Conservation (phyloP, 2,329 filamentous ascomycete species). For the Botrytis aclada region DNA sequence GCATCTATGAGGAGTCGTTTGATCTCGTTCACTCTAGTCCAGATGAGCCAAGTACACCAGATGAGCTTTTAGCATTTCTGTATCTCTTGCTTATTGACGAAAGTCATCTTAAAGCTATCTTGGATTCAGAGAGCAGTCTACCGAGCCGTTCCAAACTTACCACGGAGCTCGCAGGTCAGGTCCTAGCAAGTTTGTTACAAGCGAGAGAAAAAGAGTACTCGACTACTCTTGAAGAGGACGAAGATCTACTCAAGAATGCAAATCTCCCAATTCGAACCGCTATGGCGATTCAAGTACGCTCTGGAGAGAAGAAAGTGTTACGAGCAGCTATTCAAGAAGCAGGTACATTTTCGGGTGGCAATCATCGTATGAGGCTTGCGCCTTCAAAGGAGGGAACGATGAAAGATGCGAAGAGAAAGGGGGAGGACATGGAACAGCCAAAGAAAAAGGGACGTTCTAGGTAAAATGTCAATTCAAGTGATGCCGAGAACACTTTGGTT, state of each 20-base stretch:
- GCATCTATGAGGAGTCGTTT: slow-evolving; percentile 59
- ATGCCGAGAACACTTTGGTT: slow-evolving; percentile 5
- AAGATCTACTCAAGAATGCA: slow-evolving; percentile 39
- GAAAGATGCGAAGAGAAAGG: slow-evolving; percentile 26
- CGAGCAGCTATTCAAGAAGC: slow-evolving; percentile 44
- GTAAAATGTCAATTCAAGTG: slow-evolving; percentile 9
- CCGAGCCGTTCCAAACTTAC: slow-evolving; percentile 44
- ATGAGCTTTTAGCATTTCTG: slow-evolving; percentile 41
- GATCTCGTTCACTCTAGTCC: slow-evolving; percentile 43
- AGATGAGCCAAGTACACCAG: slow-evolving; percentile 35
- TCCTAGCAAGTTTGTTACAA: slow-evolving; percentile 42
- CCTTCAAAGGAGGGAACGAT: neutral
- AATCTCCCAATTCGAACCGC: slow-evolving; percentile 37
- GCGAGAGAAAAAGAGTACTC: slow-evolving; percentile 47
- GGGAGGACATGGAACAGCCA: slow-evolving; percentile 22
- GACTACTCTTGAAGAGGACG: slow-evolving; percentile 52
- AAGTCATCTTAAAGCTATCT: slow-evolving; percentile 40
- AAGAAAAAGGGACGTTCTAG: slow-evolving; percentile 29
- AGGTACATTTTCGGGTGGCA: slow-evolving; percentile 29
- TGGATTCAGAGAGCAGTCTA: slow-evolving; percentile 37
- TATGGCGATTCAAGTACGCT: slow-evolving; percentile 59
- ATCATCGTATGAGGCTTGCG: slow-evolving; percentile 37
- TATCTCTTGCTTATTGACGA: slow-evolving; percentile 44
- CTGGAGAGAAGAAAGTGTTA: slow-evolving; percentile 64
- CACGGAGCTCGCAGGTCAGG: slow-evolving; percentile 39